phyloP scores from a whole-genome alignment of 352 stramenopile species.

The Phytophthora lateralis region DNA sequence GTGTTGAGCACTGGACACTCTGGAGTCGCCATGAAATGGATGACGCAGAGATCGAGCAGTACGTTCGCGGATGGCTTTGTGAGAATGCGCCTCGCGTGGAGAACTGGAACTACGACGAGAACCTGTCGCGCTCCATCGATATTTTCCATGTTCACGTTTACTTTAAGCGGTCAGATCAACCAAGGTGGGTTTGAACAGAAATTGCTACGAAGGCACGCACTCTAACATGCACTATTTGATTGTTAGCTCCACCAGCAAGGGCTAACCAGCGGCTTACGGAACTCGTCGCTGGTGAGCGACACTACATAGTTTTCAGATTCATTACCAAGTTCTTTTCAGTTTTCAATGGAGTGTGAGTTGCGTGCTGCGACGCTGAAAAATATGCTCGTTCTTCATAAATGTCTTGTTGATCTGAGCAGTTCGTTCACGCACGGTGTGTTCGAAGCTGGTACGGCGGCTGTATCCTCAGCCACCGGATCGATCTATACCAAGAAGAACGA shows the following conservation, averaged over 20 bases:
- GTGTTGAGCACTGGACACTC: slow-evolving; percentile 85
- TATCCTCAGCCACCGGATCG: background rate
- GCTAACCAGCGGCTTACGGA: background rate
- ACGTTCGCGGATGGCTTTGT: slow-evolving; percentile 75
- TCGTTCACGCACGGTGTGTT: background rate
- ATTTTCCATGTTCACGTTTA: slow-evolving; percentile 89
- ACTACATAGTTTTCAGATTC: background rate
- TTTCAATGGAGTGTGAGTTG: background rate
- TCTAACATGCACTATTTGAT: background rate
- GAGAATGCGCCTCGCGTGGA: slow-evolving; percentile 69
- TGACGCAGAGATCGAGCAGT: slow-evolving; percentile 71
- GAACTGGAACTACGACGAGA: slow-evolving; percentile 87
- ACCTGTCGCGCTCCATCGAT: slow-evolving; percentile 83
- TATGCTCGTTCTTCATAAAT: background rate
- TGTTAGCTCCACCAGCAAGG: background rate
- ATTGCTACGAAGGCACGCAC: background rate
- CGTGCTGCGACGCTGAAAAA: background rate
- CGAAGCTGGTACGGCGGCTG: background rate
- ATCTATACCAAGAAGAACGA: background rate
- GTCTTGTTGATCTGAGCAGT: background rate
- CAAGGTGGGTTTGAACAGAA: background rate
- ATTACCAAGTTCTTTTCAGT: background rate
- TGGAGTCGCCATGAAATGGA: slow-evolving; percentile 76
- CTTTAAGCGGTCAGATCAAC: slow-evolving; percentile 36
- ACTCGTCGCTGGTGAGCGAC: background rate